A percentile compares a stretch with the other conserved stretches of the same genome.
phyloP scores from a whole-genome alignment of 768 basidiomycete genomes.

The Hericium erinaceus region DNA sequence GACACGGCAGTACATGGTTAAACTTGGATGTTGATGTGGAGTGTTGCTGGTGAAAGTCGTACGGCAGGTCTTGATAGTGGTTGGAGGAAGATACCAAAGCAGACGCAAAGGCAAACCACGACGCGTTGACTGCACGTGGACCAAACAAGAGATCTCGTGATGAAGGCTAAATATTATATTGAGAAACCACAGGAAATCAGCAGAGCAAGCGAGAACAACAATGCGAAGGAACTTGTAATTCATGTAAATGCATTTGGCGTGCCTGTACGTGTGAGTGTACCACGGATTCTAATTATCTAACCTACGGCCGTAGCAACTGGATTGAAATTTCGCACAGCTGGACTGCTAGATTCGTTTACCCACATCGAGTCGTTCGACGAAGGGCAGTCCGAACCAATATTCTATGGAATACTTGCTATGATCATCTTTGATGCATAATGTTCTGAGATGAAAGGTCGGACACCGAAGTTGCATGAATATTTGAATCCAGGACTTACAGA shows the following conservation, averaged over 20 bases:
- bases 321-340: not conserved
- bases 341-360: not conserved
- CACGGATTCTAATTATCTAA: not conserved
- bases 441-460: slow-evolving; percentile 25
- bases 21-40: not conserved
- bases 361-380: not conserved
- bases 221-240: not conserved
- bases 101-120: no score
- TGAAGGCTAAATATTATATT: not conserved
- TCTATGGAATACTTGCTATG: slow-evolving; percentile 38
- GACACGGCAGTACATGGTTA: not conserved
- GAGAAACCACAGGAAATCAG: not conserved
- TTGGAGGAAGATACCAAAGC: no score
- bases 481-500: slow-evolving; percentile 11
- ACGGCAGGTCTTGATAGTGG: no score
- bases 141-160: not conserved
- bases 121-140: not conserved
- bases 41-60: not conserved
- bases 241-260: not conserved
- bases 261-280: not conserved
- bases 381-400: slow-evolving; percentile 38
- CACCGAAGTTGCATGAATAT: not conserved
- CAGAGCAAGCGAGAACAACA: not conserved
- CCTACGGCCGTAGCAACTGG: not conserved
- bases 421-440: slow-evolving; percentile 53